Evolutionary conservation across 2,329 filamentous ascomycete species (phyloP), one percentile per base, ranked within the genome.

Genomic region (Fusarium lyarnte): DNA sequence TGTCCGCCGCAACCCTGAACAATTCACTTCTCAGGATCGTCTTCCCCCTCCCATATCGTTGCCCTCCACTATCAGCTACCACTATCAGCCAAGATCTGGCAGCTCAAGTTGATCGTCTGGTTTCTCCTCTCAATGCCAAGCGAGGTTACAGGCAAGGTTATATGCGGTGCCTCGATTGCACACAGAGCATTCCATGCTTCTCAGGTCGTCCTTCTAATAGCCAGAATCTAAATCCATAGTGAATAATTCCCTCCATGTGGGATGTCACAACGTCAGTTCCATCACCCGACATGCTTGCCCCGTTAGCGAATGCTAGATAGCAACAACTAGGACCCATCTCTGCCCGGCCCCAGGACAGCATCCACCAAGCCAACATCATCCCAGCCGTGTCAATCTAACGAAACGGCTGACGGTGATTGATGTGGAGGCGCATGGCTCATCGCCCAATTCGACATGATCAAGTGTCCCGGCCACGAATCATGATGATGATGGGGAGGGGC

Each of bases 71-170:
- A 60, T 52, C 47, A 65, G 45, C 43, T 51, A 69, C 53, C 49
- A 68, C 43, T 51, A 65, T 55, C 41, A 70, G 57, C 43, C 55
- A 64, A 59, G 66, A 63, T 66, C 57, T 68, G 52, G 66, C 61
- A 72, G 38, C 64, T 74, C 66, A 58, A 60, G 68, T 63, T 67
- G 68, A 75, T 75, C 65, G 72, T 74, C 70, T 66, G 70, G 57
- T 42, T 42, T 74, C 65, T 75, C 70, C 27, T 58, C 63, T 36
- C 61, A 63, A 33, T 35, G 14, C 27, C 31, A 46, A 39, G 29
- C 33, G 35, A 63, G 46, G 29, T 25, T 43, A 47, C 29, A 27
- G 14, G 36, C 57, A 59, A 27, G 13, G 14, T 25, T 25, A 29
- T 35, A 25, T 17, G 29, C 27, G 25, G 39, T 46, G 29, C 21